phyloP scores from a whole-genome alignment of 2,329 filamentous ascomycete species.

The Talaromyces sp. region DNA sequence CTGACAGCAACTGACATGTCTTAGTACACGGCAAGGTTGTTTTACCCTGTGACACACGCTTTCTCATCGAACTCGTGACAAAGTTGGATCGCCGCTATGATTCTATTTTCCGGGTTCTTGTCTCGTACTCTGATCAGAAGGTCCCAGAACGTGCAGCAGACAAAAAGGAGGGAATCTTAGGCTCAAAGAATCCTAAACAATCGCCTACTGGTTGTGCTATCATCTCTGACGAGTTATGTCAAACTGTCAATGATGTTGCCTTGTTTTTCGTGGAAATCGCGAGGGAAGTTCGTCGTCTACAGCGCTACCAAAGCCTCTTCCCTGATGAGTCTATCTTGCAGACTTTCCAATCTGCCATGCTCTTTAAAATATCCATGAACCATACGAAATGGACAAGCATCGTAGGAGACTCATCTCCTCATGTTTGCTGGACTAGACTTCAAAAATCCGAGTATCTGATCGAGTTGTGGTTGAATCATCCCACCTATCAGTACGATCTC shows the following conservation, averaged over 20 bases:
- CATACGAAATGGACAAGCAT: slow-evolving; percentile 2
- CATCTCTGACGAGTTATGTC: background rate
- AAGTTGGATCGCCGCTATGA: slow-evolving; percentile 6
- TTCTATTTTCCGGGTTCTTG: background rate
- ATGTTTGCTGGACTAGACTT: slow-evolving; percentile 10
- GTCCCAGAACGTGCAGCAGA: background rate
- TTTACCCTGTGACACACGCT: slow-evolving; percentile 5
- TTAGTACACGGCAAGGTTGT: slow-evolving; percentile 8
- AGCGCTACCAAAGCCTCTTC: slow-evolving; percentile 12
- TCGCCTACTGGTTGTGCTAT: slow-evolving; percentile 20
- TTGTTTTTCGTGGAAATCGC: slow-evolving; percentile 5
- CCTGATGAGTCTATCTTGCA: background rate
- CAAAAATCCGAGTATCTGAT: slow-evolving; percentile 11
- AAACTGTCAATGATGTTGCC: slow-evolving; percentile 2
- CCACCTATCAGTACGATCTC: slow-evolving; percentile 11
- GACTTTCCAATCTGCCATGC: background rate
- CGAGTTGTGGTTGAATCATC: slow-evolving; percentile 8
- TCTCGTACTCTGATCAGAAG: slow-evolving; percentile 8
- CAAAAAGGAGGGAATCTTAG: slow-evolving; percentile 30
- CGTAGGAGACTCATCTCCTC: background rate
- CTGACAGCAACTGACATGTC: slow-evolving; percentile 2
- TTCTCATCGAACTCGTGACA: slow-evolving; percentile 8
- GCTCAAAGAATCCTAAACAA: slow-evolving; percentile 13
- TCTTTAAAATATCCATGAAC: slow-evolving; percentile 4
- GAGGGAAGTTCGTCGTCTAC: slow-evolving; percentile 11